These are phyloP conservation scores for Podospora pseudopauciseta DNA, from an alignment of 495 filamentous ascomycete species.

Conservation along the genomic window DNA sequence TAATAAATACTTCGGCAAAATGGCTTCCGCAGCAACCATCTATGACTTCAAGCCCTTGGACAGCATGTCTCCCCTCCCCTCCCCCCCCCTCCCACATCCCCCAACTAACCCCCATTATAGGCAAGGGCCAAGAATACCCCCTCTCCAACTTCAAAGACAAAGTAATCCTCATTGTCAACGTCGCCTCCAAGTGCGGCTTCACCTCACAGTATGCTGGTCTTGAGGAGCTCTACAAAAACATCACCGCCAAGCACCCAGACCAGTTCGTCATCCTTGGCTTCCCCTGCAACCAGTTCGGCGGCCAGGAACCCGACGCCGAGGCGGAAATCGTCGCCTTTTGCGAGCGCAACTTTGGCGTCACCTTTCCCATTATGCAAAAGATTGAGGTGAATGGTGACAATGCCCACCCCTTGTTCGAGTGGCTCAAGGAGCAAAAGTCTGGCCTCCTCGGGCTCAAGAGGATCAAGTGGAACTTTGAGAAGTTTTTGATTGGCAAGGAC, in stretches of 20 bases:
- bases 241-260: conserved; percentile 63
- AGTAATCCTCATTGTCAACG: conserved; percentile 94
- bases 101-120: conserved; percentile 23
- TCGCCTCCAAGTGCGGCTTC: conserved; percentile 98
- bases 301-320: conserved; percentile 82
- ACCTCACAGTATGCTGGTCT: conserved; percentile 93
- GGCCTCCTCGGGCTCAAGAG: conserved; percentile 81
- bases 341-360: conserved; percentile 90
- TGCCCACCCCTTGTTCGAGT: conserved; percentile 77
- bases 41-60: conserved; percentile 87
- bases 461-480: conserved; percentile 98
- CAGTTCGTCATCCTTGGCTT: conserved; percentile 88
- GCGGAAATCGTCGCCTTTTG: conserved; percentile 93
- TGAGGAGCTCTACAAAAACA: conserved; percentile 80
- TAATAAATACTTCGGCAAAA: conserved; percentile 46
- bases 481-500: conserved; percentile 85
- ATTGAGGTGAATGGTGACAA: conserved; percentile 85
- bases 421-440: conserved; percentile 81
- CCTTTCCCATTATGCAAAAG: conserved; percentile 89
- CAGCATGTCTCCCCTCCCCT: neutral
- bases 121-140: conserved; percentile 69
- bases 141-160: conserved; percentile 74
- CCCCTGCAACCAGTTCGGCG: conserved; percentile 96
- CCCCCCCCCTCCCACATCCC: too few species aligned
- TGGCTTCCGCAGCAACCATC: conserved; percentile 85